Conservation (phyloP, 331 rosid genomes). For the Phaseolus coccineus region DNA sequence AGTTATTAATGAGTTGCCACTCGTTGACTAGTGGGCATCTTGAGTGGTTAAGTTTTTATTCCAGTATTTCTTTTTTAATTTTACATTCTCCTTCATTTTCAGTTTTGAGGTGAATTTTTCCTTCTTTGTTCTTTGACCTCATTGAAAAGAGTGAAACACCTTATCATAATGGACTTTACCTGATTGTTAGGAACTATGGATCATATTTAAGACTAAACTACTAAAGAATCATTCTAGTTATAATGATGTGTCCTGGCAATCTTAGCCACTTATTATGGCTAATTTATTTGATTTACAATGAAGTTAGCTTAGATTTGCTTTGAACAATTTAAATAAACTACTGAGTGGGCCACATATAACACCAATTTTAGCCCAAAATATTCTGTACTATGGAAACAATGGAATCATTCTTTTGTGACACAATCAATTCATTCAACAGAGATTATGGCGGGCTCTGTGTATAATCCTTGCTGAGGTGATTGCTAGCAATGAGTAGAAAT, state of each 20-base stretch:
- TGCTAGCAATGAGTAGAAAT: not conserved
- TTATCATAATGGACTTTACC: not conserved
- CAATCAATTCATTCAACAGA: constrained; percentile 11
- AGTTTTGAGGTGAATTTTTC: not conserved
- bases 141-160: not conserved
- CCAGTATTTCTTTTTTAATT: not conserved
- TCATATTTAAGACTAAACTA: not conserved
- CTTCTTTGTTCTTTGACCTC: constrained; percentile 14
- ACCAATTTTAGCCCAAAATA: not conserved
- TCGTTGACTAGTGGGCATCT: not conserved
- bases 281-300: not conserved
- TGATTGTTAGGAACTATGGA: not conserved
- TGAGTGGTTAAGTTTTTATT: not conserved
- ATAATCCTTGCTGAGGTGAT: constrained; percentile 3
- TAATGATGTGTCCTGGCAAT: no score
- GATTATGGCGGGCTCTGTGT: constrained; percentile 2
- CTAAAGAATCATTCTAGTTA: not conserved
- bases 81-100: not conserved
- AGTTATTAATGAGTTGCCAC: not conserved
- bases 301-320: not conserved
- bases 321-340: constrained; percentile 9
- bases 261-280: not conserved
- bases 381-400: constrained; percentile 1
- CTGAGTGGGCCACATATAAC: constrained; percentile 14
- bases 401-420: constrained; percentile 7